phyloP scores from a whole-genome alignment of 2,329 filamentous ascomycete species.

The Epichloe uncinata region DNA sequence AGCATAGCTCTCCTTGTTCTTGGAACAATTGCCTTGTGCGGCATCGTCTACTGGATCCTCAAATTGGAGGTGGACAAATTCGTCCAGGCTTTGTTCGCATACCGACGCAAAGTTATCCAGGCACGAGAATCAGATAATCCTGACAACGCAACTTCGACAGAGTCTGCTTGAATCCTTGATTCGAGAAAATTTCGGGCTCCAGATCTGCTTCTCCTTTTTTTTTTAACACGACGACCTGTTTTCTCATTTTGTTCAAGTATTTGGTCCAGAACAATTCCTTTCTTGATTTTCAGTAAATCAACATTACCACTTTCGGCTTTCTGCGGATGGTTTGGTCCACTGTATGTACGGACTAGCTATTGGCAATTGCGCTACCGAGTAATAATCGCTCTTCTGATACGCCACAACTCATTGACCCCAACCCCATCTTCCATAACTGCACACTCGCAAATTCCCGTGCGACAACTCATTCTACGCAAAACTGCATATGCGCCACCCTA shows the following conservation, averaged over 20 bases:
- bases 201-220: not conserved
- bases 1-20: slow-evolving; percentile 21
- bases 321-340: not conserved
- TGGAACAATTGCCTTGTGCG: slow-evolving; percentile 17
- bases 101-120: slow-evolving; percentile 5
- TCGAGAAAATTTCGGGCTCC: not conserved
- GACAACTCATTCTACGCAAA: not conserved
- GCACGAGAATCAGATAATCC: not conserved
- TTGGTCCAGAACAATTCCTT: not conserved
- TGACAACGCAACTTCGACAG: not conserved
- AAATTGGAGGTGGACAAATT: slow-evolving; percentile 18
- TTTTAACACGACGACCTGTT: too few relatives aligned
- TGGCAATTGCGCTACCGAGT: not conserved
- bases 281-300: not conserved
- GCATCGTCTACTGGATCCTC: slow-evolving; percentile 17
- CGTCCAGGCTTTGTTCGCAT: slow-evolving; percentile 13
- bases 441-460: not conserved
- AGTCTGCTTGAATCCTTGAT: not conserved
- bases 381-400: too few relatives aligned
- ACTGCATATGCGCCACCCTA: too few relatives aligned
- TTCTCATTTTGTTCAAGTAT: not conserved
- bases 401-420: not conserved
- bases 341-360: not conserved
- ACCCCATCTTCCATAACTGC: not conserved
- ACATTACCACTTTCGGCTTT: not conserved